These are phyloP conservation scores for Metschnikowia continentalis DNA, from an alignment of 805 yeast species.

Conservation along the genomic window DNA sequence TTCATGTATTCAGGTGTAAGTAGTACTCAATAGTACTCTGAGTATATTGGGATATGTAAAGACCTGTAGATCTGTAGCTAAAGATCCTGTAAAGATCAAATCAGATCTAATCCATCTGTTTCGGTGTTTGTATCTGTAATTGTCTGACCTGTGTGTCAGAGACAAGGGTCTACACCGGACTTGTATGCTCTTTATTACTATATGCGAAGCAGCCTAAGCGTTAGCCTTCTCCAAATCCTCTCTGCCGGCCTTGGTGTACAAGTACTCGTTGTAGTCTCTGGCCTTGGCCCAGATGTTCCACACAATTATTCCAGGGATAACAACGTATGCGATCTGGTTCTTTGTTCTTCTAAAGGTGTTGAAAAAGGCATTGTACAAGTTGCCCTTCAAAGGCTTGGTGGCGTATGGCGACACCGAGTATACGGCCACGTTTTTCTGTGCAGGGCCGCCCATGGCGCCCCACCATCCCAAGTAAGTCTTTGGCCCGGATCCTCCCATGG, in stretches of 20 bases:
- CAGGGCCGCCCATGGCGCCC: constrained; percentile 82
- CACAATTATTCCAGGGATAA: constrained; percentile 72
- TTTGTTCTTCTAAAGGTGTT: constrained; percentile 93
- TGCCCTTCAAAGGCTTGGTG: constrained; percentile 86
- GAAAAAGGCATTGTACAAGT: constrained; percentile 79
- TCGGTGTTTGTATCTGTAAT: not conserved
- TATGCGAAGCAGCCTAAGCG: constrained; percentile 21
- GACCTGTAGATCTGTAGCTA: too few relatives aligned
- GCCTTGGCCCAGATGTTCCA: constrained; percentile 87
- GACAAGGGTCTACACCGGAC: not conserved
- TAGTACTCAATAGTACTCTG: too few relatives aligned
- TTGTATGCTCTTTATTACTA: constrained; percentile 6
- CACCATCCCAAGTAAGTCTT: constrained; percentile 94
- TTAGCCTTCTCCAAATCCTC: constrained; percentile 78
- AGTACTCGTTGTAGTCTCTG: constrained; percentile 85
- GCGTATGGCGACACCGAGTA: constrained; percentile 93
- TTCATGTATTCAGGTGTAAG: too few relatives aligned
- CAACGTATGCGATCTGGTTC: constrained; percentile 74
- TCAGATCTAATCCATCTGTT: too few relatives aligned
- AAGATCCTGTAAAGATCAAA: too few relatives aligned
- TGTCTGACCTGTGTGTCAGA: not conserved
- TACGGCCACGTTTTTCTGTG: constrained; percentile 79
- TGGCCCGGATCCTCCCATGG: constrained; percentile 69
- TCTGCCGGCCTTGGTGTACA: constrained; percentile 97
- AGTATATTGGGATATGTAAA: too few relatives aligned